Base-by-base conservation (phyloP, 2,329 filamentous ascomycete species). In the Clarireedia monteithiana region DNA sequence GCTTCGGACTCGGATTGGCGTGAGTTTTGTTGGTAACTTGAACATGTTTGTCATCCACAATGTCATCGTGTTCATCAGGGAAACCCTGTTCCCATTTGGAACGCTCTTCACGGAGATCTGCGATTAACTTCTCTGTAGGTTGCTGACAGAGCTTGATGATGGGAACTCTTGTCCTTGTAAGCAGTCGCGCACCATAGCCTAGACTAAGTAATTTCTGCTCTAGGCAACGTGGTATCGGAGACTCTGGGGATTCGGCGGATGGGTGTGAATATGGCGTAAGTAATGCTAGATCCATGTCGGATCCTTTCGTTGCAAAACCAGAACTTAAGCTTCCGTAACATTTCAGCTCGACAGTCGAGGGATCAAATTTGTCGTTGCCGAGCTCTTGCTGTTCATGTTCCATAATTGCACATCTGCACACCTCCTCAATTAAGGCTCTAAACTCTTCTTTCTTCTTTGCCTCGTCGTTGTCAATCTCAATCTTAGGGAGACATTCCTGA, bases 221-320 rank as follows among this genome's bases (percentile, higher is more conserved):
- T 2, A 96, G 71, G 6, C 91, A 67, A 24, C 88, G 80, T 1
- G 89, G 89, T 55, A 94, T 84, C 1, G 79, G 75, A 5, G 82
- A 85, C 34, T 78, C 77, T 15, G 77, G 68, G 14, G 75, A 74
- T 59, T 82, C 77, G 2, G 78, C 76, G 51, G 79, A 74, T 46
- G 78, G 72, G 20, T 70, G 67, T 1, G 86, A 85, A 49, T 77
- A 71, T 3, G 81, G 81, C 1, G 88, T 86, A 5, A 94, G 74
- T 36, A 95, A 79, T 7, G 86, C 88, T 30, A 96, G 79, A 70
- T 96, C 91, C 86, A 96, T 90, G 66, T 96, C 91, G 1, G 91
- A 92, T n/a, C 84, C 83, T 64, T 88, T 88, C 10, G 88, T 90
- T 3, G 89, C 91, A 71, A 95, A 95, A 0, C 91, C 91, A 12